Evolutionary conservation across 1,139 yeast species (phyloP), one percentile per base, ranked within the genome.

Genomic region (Lodderomyces orthopsilosis): DNA sequence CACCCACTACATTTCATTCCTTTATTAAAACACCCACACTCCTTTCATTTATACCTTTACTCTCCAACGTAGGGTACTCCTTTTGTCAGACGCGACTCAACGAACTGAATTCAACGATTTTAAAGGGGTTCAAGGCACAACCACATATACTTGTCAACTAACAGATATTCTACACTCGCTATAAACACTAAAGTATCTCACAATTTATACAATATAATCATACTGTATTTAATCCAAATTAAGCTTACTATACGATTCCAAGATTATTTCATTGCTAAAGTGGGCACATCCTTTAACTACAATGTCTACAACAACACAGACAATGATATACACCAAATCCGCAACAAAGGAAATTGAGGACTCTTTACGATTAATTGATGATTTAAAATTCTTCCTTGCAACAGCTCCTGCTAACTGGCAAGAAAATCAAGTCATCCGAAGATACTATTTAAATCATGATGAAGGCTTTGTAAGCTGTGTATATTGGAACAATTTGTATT

Each of bases 351-450:
- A 68, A 33, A 68, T 68, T 19, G 61, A 62, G 48, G 83, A 81
- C 51, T 77, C 85, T 24, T 63, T 85, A 45, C 70, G 84, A 50
- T 70, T 83, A 40, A 81, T 85, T 22, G 91, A 85, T 51, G 94
- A 85, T 57, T 65, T 89, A 53, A 88, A 88, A 65, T 84, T 85
- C 63, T 91, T 91, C 57, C 65, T 91, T 41, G 89, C 90, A 4
- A 87, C 96, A 0, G 98, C 97, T 0, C 98, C 98, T 0, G 94
- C 94, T 2, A 86, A 85, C 58, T 91, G 97, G 95, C 91, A 84
- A 59, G 88, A 83, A 48, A 85, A 85, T 56, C 97, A 91, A 61
- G 86, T 88, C 39, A 87, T 91, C 44, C 74, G 96, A 57, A 74
- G 96, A 44, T 91, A 88, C 62, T 86, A 85, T 58, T 68, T 93